phyloP scores from a whole-genome alignment of 495 filamentous ascomycete species.

The Stereocaulon alpinum region DNA sequence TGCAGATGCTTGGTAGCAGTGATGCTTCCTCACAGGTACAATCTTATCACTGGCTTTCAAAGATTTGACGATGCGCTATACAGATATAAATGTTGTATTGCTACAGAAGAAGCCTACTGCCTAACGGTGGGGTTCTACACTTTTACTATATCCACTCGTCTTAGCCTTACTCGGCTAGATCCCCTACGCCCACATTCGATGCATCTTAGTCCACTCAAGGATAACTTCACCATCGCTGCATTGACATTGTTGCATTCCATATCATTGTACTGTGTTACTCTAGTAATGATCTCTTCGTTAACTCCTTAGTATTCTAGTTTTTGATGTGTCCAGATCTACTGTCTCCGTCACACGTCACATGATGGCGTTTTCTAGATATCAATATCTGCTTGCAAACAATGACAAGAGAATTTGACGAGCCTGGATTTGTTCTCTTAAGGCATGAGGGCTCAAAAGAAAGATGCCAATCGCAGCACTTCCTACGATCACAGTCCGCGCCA shows the following conservation, averaged over 20 bases:
- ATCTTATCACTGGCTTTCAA: too few species aligned
- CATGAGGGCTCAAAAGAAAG: background rate
- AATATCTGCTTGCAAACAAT: background rate
- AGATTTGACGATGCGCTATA: too few species aligned
- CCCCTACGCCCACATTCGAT: too few species aligned
- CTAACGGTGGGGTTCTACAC: too few species aligned
- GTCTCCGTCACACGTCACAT: background rate
- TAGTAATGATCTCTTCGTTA: background rate
- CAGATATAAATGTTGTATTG: too few species aligned
- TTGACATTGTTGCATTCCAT: background rate
- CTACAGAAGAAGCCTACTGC: too few species aligned
- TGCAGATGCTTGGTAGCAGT: too few species aligned
- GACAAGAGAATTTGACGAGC: background rate
- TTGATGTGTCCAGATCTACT: background rate
- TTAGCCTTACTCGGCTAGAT: too few species aligned
- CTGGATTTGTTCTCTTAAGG: background rate
- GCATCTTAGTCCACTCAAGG: too few species aligned
- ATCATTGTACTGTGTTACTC: background rate
- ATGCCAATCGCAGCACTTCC: constrained; percentile 64
- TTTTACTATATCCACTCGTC: too few species aligned
- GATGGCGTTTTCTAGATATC: background rate
- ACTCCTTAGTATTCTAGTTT: background rate
- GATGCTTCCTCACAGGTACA: too few species aligned
- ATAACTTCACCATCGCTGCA: background rate
- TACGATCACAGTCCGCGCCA: constrained; percentile 47